Evolutionary conservation across 805 yeast species (phyloP).

Genomic region (Torulaspora delbrueckii): DNA sequence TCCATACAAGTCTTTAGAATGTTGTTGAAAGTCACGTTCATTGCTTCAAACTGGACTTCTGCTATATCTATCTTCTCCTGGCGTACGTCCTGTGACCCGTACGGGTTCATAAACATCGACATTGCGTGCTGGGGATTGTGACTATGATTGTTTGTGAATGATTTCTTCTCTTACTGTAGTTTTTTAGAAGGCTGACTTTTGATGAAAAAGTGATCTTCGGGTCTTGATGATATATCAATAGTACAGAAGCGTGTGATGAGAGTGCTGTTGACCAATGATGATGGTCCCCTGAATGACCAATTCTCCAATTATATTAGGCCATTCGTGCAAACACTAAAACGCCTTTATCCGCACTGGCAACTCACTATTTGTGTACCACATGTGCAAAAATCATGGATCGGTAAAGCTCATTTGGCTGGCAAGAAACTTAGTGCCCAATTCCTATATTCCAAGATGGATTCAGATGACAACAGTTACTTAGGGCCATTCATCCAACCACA

Average conservation of each 20-base stretch:
- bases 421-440: constrained; percentile 55
- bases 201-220: not conserved
- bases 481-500: constrained; percentile 66
- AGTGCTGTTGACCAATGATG: constrained; percentile 78
- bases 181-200: not conserved
- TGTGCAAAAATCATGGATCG: constrained; percentile 90
- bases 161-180: not conserved
- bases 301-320: constrained; percentile 82
- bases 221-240: no score
- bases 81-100: constrained; percentile 48
- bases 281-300: constrained; percentile 81
- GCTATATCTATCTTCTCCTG: constrained; percentile 60
- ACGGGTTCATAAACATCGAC: constrained; percentile 56
- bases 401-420: constrained; percentile 93
- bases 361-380: constrained; percentile 77
- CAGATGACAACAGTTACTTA: constrained; percentile 47
- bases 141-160: not conserved
- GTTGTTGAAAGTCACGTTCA: constrained; percentile 49
- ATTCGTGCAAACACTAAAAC: constrained; percentile 62
- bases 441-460: constrained; percentile 50
- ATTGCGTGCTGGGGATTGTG: constrained; percentile 30
- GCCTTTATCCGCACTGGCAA: constrained; percentile 69
- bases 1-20: constrained; percentile 57
- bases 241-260: constrained; percentile 37
- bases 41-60: constrained; percentile 62